Evolutionary conservation across 768 basidiomycete genomes (phyloP), one percentile per base, ranked within the genome.

Genomic region (Galerina sulciceps): DNA sequence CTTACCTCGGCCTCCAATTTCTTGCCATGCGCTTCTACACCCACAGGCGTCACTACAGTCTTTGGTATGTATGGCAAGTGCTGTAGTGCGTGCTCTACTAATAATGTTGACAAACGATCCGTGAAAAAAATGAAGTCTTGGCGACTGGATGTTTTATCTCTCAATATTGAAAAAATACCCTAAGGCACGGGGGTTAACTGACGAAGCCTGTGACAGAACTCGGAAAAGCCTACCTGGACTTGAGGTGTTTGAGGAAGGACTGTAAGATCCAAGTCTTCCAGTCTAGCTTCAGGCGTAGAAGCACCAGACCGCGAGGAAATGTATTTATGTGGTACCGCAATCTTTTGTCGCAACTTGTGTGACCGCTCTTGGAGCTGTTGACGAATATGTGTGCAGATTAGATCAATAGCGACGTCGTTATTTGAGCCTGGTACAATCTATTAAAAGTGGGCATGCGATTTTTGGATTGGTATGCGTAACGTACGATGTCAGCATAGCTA

Each of bases 351-450:
- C 68, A 98, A 88, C 40, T 83, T 80, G 20, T 85, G 83, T 3
- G 88, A 82, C 3, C 96, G 87, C 53, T 93, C 90, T 50, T 87
- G 85, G 45, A 99, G 82, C 70, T 97, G 88, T 38, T 89, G 85
- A 23, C 87, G 85, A 57, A 99, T 86, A 69, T 99, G 97, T 2
- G 93, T 94, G 14, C 89, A 88, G 53, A 99, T 94, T 38, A 99
- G 80, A 59, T 97, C 96, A 54, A 97, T 94, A 3, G 96, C 95
- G 10, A 96, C 89, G 18, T 84, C 72, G 67, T 99, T 99, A 62
- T 94, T 87, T 3, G 85, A 85, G 2, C 96, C 96, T 1, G 96
- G 96, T n/a, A 99, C 96, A 63, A 98, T 96, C 95, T 96, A 34
- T 26, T 18, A 35, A 35, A 41, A 48, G 9, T 44, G 48, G 52